Base-by-base conservation (phyloP, 2,329 filamentous ascomycete genomes). In the Neonectria coccinea region DNA sequence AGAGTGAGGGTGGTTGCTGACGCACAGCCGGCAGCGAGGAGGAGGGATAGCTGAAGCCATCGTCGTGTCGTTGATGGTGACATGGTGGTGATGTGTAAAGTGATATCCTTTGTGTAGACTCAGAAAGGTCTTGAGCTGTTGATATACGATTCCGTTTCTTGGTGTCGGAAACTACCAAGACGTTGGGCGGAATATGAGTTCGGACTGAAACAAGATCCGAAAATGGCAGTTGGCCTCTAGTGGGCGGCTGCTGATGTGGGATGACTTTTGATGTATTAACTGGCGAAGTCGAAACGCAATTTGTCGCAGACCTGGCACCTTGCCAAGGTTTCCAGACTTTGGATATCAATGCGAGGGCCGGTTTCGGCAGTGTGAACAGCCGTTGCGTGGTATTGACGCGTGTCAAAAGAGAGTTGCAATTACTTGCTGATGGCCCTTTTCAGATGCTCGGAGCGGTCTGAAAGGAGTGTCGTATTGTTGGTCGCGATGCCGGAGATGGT, bases 1-100 rank as follows among this genome's bases (percentile, higher is more conserved):
- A 84, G 76, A 4, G 70, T 73, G n/a, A 77, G 56, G 1, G 66
- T 67, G n/a, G 59, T 50, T 47, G 64, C 75, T 7, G 74, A 75
- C 6, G 67, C 72, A 2, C 65, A 61, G 5, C 70, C 62, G 45
- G 69, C 72, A 55, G 73, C 62, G 16, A 76, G 51, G 10, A 72
- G 25, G 27, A 76, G 58, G 8, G 65, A 67, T 31, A 76, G 59
- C 45, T 66, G 70, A 64, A 67, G 69, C 72, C 72, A 73, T 71
- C 62, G 70, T 65, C 53, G 62, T 29, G 68, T 59, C 14, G 64
- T 65, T 18, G 64, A 62, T 61, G 60, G 65, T 47, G 65, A 61
- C 56, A 65, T 65, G 22, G 52, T 59, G 68, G 63, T 69, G 33
- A 45, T 45, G 22, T 42, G 47, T 29, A 20, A 29, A 31, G 47